Evolutionary conservation across 176 grass and related monocot species (phyloP).

Genomic region (Bothriochloa decipiens): DNA sequence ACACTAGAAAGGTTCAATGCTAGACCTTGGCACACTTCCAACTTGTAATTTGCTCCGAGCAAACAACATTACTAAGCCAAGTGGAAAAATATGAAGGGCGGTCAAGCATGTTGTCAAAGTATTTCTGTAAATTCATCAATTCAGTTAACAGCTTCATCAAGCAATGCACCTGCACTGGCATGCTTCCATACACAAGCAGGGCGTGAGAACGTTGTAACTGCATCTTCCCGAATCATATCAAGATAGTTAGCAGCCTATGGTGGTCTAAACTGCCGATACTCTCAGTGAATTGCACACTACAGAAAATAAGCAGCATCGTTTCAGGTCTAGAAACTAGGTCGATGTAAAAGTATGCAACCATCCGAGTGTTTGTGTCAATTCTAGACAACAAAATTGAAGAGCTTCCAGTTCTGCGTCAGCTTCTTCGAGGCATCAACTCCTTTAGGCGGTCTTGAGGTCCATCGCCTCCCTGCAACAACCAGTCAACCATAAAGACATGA

Average conservation of each 20-base stretch:
- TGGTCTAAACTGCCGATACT: background rate
- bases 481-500: background rate
- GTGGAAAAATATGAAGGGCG: background rate
- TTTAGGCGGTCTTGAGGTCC: background rate
- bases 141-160: conserved; percentile 7
- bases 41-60: background rate
- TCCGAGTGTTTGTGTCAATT: background rate
- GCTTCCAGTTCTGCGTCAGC: background rate
- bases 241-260: background rate
- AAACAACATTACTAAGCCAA: background rate
- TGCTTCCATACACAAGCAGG: background rate
- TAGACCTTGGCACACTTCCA: background rate
- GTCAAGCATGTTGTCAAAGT: background rate
- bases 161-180: background rate
- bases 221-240: background rate
- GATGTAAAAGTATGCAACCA: background rate
- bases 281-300: background rate
- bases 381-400: conserved; percentile 13
- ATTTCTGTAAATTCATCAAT: background rate
- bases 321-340: background rate
- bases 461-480: conserved; percentile 29
- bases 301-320: background rate
- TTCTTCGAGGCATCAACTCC: background rate
- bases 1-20: background rate
- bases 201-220: background rate